Conservation (phyloP, 345 rosid species). For the Streptanthus diversifolius region DNA sequence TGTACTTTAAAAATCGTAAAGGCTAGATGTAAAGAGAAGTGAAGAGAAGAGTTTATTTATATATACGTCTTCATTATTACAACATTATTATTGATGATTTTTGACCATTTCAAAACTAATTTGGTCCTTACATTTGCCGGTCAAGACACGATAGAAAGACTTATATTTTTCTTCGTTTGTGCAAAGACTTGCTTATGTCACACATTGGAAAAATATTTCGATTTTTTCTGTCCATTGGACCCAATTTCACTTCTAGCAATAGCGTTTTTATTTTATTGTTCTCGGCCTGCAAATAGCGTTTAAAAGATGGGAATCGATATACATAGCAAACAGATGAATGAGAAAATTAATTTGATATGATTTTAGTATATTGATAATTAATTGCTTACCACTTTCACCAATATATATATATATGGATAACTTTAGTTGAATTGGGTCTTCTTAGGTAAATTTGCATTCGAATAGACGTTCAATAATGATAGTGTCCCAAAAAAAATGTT, state of each 20-base stretch:
- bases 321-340: not conserved
- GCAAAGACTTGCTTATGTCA: not conserved
- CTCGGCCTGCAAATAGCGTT: constrained; percentile 3
- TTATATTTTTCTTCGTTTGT: not conserved
- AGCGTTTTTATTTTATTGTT: not conserved
- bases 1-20: not conserved
- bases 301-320: not conserved
- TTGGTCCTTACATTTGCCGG: constrained; percentile 3
- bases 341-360: not conserved
- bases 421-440: not conserved
- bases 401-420: no score
- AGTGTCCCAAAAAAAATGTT: no score
- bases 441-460: not conserved
- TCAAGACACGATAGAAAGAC: constrained; percentile 16
- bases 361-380: not conserved
- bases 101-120: constrained; percentile 3
- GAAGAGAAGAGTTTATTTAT: constrained; percentile 11
- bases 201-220: not conserved
- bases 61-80: not conserved
- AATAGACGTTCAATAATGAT: not conserved
- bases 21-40: not conserved
- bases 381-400: not conserved
- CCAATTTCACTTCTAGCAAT: not conserved
- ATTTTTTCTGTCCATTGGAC: not conserved
- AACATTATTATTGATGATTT: not conserved